Evolutionary conservation across 2,329 filamentous ascomycete genomes (phyloP), one percentile per base, ranked within the genome.

Genomic region (Cucurbitaria berberidis): DNA sequence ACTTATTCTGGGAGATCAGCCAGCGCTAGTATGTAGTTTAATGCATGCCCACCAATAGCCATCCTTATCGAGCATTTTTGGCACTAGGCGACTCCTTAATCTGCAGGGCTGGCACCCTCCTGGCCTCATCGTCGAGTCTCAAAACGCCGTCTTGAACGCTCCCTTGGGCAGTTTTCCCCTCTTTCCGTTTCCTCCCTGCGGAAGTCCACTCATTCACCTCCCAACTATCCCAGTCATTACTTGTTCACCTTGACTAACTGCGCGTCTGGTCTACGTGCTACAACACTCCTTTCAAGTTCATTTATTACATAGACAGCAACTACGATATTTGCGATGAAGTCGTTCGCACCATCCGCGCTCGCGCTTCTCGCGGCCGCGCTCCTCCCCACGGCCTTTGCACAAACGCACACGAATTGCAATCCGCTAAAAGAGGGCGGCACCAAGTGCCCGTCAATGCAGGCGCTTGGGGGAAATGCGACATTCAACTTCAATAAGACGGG

Each of bases 331-430:
- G 50, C 43, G 35, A 74, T 75, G 71, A 63, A 64, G 50, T 69
- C 68, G 11, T 58, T 72, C 43, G 53, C 72, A 41, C 60, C 77
- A 46, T 70, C 74, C 53, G 67, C 73, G 26, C 49, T 75, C 27
- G 71, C 74, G 36, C 62, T 75, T n/a, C 63, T 79, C 24, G 65
- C 72, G 34, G 58, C 63, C 32, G n/a, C n/a, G n/a, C 54, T 75
- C 35, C 55, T 73, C 34, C 75, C 82, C 49, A 74, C 83, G 38
- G 79, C 80, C 42, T 62, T 81, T 32, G 91, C 89, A 43, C 93
- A 97, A 74, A 91, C 92, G 27, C 86, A 77, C 50, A 91, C 90
- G 7, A 74, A 81, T 36, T 98, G 93, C 80, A 87, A 96, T 69
- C 93, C 93, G 5, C 81, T 88, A 60, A 76, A 78, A 55, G 85